Evolutionary conservation across 257 asterid species (phyloP).

Genomic region (Solanum megistacrolobum): DNA sequence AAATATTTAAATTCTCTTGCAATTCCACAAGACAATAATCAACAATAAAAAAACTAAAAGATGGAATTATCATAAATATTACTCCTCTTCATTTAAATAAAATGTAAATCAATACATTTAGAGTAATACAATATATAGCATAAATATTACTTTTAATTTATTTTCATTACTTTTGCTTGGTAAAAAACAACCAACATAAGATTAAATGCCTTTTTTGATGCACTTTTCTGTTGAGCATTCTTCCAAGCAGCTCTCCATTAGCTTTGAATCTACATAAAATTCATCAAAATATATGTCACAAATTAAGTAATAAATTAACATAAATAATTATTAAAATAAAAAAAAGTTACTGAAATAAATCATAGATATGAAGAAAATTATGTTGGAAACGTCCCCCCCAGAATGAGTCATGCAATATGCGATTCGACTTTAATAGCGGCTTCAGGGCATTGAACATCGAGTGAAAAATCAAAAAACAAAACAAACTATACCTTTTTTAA

Average conservation of each 20-base stretch:
- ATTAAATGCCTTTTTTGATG: background rate
- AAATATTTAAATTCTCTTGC: no score
- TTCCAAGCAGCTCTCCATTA: background rate
- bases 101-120: background rate
- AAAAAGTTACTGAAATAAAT: no score
- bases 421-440: no score
- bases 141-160: background rate
- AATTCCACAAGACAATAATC: no score
- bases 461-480: no score
- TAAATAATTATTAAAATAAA: background rate
- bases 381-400: no score
- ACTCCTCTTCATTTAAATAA: background rate
- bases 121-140: background rate
- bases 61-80: background rate
- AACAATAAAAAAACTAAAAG: no score
- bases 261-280: background rate
- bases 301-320: background rate
- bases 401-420: no score
- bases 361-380: no score
- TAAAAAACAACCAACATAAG: background rate
- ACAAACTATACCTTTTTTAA: no score
- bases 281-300: background rate
- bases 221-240: background rate
- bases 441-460: no score
- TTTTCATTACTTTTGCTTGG: background rate